These are phyloP conservation scores for Pseudogymnoascus sp. DNA, from an alignment of 2,329 filamentous ascomycete species.

Conservation along the genomic window DNA sequence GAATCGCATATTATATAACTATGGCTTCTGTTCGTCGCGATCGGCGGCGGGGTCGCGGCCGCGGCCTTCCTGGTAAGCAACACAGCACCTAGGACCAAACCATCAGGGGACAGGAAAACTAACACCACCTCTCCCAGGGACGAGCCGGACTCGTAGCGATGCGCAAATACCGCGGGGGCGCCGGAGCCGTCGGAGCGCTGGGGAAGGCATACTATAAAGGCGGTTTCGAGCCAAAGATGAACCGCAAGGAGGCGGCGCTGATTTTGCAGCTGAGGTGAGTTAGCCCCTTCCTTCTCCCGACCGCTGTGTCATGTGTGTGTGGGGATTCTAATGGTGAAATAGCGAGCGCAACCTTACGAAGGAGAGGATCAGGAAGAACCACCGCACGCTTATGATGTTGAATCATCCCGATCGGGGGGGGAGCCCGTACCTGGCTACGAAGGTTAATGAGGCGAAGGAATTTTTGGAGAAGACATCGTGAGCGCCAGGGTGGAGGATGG, in stretches of 20 bases:
- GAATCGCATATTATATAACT: constrained; percentile 13
- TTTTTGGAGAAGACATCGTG: constrained; percentile 67
- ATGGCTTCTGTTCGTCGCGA: constrained; percentile 56
- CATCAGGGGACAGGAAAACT: constrained; percentile 17
- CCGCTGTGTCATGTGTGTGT: not conserved
- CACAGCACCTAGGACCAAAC: not conserved
- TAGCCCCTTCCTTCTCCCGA: not conserved
- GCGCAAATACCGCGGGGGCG: constrained; percentile 70
- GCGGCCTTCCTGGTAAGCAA: constrained; percentile 56
- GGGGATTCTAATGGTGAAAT: constrained; percentile 4
- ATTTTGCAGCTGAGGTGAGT: constrained; percentile 83
- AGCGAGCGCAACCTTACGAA: constrained; percentile 85
- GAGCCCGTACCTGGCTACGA: constrained; percentile 92
- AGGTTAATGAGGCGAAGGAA: constrained; percentile 98
- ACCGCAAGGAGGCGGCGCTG: constrained; percentile 77
- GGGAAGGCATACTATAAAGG: constrained; percentile 97
- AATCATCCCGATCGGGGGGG: constrained; percentile 98
- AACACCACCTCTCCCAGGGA: constrained; percentile 50
- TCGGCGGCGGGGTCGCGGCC: constrained; percentile 55
- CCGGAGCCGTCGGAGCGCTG: constrained; percentile 58
- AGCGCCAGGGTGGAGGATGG: not conserved
- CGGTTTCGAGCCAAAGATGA: constrained; percentile 97
- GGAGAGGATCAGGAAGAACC: constrained; percentile 91
- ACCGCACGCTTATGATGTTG: constrained; percentile 90
- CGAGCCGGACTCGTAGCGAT: constrained; percentile 87